Evolutionary conservation across 2,329 filamentous ascomycete species (phyloP), one percentile per base, ranked within the genome.

Genomic region (Pyrenophora teres): DNA sequence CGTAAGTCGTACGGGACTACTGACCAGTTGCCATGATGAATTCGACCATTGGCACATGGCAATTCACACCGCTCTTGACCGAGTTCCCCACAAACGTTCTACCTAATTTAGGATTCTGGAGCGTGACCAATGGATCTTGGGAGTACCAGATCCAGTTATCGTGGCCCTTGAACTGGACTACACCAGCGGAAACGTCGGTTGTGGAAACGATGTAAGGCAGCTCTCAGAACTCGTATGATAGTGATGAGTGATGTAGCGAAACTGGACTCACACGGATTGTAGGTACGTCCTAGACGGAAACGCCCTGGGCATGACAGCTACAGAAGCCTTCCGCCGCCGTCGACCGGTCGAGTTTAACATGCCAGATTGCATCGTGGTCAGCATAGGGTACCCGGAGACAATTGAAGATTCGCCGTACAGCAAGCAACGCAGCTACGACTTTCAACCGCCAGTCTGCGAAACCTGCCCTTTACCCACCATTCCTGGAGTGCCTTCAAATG

Each of bases 401-500:
- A 64, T 70, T 16, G 40, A 62, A 18, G 67, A 70, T 38, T 69
- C 67, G 6, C 69, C 69, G 0, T 72, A 70, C 44, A 64, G 60
- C 40, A 48, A 40, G 2, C 47, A 58, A 4, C 59, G 69, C 32
- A 54, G 59, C 52, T 60, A 64, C 54, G 69, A 72, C 48, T 62
- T 59, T 35, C 69, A 72, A 40, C 59, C 62, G 3, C 69, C 69
- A 2, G 67, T 70, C 3, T 72, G 69, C 52, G 52, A 52, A 4
- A 67, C 38, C 31, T 70, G 68, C 50, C 58, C 63, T 2, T 51
- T 63, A 0, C 69, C 70, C 3, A 49, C 56, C 0, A 40, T 55
- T 1, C 65, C 69, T 0, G 68, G 74, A 9, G 72, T 71, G 0
- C 68, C 71, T 13, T 78, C 78, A 5, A 78, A 78, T 30, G 80